These are phyloP conservation scores for Mycena floridula DNA, from an alignment of 768 basidiomycete species.

Conservation along the genomic window DNA sequence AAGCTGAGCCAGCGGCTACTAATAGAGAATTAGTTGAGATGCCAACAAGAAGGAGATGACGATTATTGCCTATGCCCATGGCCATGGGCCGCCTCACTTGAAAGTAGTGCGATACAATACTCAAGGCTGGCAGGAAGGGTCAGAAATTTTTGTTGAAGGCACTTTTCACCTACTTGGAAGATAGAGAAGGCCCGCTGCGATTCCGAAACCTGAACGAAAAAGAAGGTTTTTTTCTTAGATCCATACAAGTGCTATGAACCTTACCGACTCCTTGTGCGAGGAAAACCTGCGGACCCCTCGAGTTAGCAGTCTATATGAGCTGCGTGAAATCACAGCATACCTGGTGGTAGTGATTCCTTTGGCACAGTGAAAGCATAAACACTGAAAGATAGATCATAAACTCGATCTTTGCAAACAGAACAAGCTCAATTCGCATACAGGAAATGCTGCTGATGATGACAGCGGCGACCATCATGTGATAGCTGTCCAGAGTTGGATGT, in stretches of 20 bases:
- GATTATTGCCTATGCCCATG: constrained; percentile 41
- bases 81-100: constrained; percentile 32
- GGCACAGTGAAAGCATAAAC: constrained; percentile 30
- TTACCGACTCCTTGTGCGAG: constrained; percentile 32
- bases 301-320: constrained; percentile 24
- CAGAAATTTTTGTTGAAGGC: too few relatives aligned
- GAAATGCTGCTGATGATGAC: constrained; percentile 23
- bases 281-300: constrained; percentile 29
- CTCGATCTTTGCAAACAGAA: background rate
- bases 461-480: constrained; percentile 23
- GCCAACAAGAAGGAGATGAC: too few relatives aligned
- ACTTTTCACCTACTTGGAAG: too few relatives aligned
- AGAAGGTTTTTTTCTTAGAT: too few relatives aligned
- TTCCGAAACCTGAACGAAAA: too few relatives aligned
- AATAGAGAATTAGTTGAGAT: too few relatives aligned
- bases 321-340: constrained; percentile 9
- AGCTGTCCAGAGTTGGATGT: constrained; percentile 8
- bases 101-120: constrained; percentile 41
- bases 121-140: too few relatives aligned
- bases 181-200: constrained; percentile 33
- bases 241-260: too few relatives aligned
- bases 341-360: constrained; percentile 28
- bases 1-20: background rate
- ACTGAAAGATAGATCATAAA: background rate
- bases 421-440: constrained; percentile 1